Conservation (phyloP, 345 rosid genomes). For the Sisymbrium altissimum region DNA sequence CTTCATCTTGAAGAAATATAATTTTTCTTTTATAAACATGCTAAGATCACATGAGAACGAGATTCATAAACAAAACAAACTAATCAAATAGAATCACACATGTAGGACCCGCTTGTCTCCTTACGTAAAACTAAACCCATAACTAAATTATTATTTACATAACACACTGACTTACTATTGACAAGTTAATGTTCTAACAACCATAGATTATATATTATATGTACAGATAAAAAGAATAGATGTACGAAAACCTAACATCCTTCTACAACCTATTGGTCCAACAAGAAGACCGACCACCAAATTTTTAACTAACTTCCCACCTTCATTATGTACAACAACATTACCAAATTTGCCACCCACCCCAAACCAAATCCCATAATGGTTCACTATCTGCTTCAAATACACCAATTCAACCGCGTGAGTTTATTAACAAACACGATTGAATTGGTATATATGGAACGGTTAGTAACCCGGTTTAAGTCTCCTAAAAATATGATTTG, state of each 20-base stretch:
- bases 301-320: slow-evolving; percentile 28
- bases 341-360: background rate
- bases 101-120: slow-evolving; percentile 27
- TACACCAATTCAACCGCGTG: slow-evolving; percentile 26
- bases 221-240: background rate
- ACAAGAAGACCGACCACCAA: slow-evolving; percentile 31
- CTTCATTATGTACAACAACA: slow-evolving; percentile 8
- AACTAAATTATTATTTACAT: slow-evolving; percentile 15
- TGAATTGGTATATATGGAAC: slow-evolving; percentile 23
- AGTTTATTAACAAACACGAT: slow-evolving; percentile 13
- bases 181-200: slow-evolving; percentile 30
- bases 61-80: slow-evolving; percentile 15
- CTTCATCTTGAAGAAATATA: slow-evolving; percentile 20
- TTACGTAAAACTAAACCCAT: slow-evolving; percentile 11
- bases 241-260: slow-evolving; percentile 21
- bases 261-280: slow-evolving; percentile 31
- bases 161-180: slow-evolving; percentile 18
- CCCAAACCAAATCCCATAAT: slow-evolving; percentile 8
- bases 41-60: slow-evolving; percentile 5
- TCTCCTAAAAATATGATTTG: slow-evolving; percentile 59
- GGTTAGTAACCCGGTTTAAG: background rate
- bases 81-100: slow-evolving; percentile 12
- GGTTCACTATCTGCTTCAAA: slow-evolving; percentile 9
- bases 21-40: slow-evolving; percentile 21
- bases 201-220: slow-evolving; percentile 23